Percentiles rank a stretch among this genome's conserved stretches.
These are phyloP conservation scores for Debaryomyces fabryi DNA, from an alignment of 1,139 yeast genomes.

Conservation along the genomic window DNA sequence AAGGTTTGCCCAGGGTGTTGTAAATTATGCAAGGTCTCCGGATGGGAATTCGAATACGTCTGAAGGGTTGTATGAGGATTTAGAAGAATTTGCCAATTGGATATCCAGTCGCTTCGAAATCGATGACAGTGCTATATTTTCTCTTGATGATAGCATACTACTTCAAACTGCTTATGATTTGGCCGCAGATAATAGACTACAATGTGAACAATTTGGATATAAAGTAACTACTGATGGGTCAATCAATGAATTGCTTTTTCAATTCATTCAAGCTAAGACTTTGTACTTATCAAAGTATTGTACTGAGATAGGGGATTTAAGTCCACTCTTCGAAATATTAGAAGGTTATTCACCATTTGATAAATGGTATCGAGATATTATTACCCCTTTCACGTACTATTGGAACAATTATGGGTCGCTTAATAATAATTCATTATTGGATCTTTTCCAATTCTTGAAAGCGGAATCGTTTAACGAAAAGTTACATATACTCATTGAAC, in stretches of 20 bases:
- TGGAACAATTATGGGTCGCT: constrained; percentile 29
- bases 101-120: constrained; percentile 8
- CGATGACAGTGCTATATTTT: constrained; percentile 10
- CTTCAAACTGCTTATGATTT: constrained; percentile 23
- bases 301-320: constrained; percentile 18
- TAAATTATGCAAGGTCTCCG: constrained; percentile 1
- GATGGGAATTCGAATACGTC: constrained; percentile 1
- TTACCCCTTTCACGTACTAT: constrained; percentile 35
- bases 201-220: constrained; percentile 8
- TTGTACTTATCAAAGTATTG: constrained; percentile 25
- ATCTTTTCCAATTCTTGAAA: constrained; percentile 18
- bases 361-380: constrained; percentile 32
- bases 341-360: constrained; percentile 22
- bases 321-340: constrained; percentile 20
- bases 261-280: constrained; percentile 29
- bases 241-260: constrained; percentile 16
- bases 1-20: constrained; percentile 14
- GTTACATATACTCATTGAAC: constrained; percentile 28
- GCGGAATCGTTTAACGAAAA: constrained; percentile 16
- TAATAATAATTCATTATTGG: constrained; percentile 10
- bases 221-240: constrained; percentile 3
- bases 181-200: constrained; percentile 6
- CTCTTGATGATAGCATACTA: constrained; percentile 8
- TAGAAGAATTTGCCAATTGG: constrained; percentile 27
- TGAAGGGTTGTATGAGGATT: constrained; percentile 18